A percentile compares a stretch with the other conserved stretches of the same genome.
These are phyloP conservation scores for Clitoria ternatea DNA, from an alignment of 306 rosid species.

Conservation along the genomic window DNA sequence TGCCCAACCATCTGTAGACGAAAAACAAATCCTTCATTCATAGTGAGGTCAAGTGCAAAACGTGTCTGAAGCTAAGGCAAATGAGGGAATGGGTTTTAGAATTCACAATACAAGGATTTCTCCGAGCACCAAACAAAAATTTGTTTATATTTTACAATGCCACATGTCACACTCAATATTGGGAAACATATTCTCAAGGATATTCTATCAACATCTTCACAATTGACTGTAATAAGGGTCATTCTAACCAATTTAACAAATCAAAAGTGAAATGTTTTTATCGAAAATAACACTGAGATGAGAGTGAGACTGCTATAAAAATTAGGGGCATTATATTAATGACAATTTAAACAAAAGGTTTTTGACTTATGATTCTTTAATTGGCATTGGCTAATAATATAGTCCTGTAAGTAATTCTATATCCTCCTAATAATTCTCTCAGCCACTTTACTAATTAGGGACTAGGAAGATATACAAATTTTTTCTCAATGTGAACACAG, in stretches of 20 bases:
- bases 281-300: no score
- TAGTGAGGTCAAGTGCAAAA: not conserved
- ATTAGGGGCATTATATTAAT: no score
- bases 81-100: not conserved
- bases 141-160: not conserved
- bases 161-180: not conserved
- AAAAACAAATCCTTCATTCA: no score
- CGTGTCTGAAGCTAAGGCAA: not conserved
- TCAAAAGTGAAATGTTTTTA: no score
- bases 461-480: not conserved
- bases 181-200: not conserved
- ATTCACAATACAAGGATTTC: not conserved
- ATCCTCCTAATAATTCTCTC: not conserved
- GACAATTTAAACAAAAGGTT: no score
- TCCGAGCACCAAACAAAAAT: not conserved
- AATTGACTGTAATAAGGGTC: not conserved
- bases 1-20: constrained; percentile 77
- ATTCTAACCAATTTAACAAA: no score
- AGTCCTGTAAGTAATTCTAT: no score
- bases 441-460: not conserved
- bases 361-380: no score
- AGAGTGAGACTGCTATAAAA: no score
- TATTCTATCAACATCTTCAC: not conserved
- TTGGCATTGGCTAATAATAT: no score
- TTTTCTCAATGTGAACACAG: not conserved